Evolutionary conservation across 1,284 basidiomycete species (phyloP), one percentile per base, ranked within the genome.

Genomic region (Naganishia liquefaciens): DNA sequence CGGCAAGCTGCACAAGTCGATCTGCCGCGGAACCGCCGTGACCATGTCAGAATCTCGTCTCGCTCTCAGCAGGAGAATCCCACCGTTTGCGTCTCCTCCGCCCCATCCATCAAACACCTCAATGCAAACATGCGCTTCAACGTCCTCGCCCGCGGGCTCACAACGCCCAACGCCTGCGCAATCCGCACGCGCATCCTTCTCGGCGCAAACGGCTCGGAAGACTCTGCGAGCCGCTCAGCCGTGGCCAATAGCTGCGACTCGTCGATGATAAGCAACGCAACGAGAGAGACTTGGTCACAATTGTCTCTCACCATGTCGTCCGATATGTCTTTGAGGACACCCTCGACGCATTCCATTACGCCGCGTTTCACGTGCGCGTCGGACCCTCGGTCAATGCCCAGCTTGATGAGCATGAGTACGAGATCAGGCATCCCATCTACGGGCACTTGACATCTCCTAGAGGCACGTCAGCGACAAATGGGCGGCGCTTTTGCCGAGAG

Each of bases 91-190:
- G 23, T 42, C 5, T 39, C 47, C 21, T 40, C 33, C 13, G 13
- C 15, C 17, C 21, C 17, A 40, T 50, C 46, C 2, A 33, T 37
- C 17, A 60, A 27, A 33, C 57, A 60, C 21, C n/a, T n/a, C 46
- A 60, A 27, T 13, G 46, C 57, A 28, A 60, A 60, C 46, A 49
- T 23, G 2, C 21, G 49, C 23, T 60, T 60, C 46, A 60, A 50
- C 19, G 57, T 5, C 37, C 46, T n/a, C 6, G 46, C 57, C n/a
- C 39, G 15, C 30, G 46, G 21, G 10, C 30, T 50, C 5, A 27
- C 21, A 23, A 60, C 33, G 25, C 57, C 57, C 11, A 60, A 40
- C 2, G 47, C 11, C 23, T 25, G 30, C 30, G 57, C 46, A 13
- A 60, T 49, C 19, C 57, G 30, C 27, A 50, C 46, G 33, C 57